phyloP scores from a whole-genome alignment of 1,284 basidiomycete genomes.

The Ceratobasidium sp. region DNA sequence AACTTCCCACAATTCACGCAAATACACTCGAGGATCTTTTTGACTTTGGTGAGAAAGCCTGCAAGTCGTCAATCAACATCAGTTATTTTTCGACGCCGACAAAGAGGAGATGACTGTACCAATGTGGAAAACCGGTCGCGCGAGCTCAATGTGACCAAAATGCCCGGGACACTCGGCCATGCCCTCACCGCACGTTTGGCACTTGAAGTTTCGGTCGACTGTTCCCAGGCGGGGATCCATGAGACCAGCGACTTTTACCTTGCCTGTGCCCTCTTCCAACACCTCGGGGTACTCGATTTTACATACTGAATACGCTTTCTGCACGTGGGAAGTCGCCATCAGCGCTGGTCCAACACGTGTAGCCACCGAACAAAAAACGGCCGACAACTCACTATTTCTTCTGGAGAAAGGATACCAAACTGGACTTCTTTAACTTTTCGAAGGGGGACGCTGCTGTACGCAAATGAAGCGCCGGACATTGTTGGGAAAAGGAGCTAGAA shows the following conservation, averaged over 20 bases:
- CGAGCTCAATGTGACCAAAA: conserved; percentile 98
- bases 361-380: conserved; percentile 38
- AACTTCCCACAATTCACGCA: conserved; percentile 99
- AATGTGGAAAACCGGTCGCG: conserved; percentile 95
- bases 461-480: conserved; percentile 56
- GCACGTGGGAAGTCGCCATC: conserved; percentile 43
- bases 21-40: conserved; percentile 99
- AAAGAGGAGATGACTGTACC: conserved; percentile 59
- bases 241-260: conserved; percentile 89
- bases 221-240: conserved; percentile 98
- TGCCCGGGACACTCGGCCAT: conserved; percentile 99
- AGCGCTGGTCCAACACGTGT: conserved; percentile 39
- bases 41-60: conserved; percentile 99
- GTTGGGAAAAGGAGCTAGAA: conserved; percentile 3
- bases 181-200: conserved; percentile 98
- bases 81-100: not conserved
- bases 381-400: conserved; percentile 86
- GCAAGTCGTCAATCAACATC: conserved; percentile 25
- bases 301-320: conserved; percentile 98
- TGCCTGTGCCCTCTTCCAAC: conserved; percentile 91
- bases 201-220: conserved; percentile 99
- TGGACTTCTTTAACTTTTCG: conserved; percentile 97
- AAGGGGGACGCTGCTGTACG: conserved; percentile 91
- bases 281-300: conserved; percentile 99
- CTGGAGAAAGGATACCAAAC: conserved; percentile 99